Conservation (phyloP, 1,284 basidiomycete species). For the Marasmius fiardii region DNA sequence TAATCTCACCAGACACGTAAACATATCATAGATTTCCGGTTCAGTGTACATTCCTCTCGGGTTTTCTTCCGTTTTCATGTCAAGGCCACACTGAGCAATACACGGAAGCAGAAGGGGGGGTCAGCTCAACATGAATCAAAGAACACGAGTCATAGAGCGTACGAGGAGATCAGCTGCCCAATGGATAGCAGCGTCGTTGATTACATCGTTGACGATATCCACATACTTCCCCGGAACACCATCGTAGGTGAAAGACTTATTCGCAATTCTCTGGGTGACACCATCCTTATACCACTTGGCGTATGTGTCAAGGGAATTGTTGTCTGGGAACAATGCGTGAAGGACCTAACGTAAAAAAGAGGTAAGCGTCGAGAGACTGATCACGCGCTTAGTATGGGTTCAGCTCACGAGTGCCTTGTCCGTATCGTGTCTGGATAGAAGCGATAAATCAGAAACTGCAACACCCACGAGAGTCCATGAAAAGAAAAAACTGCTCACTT, state of each 20-base stretch:
- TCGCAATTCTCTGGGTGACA: conserved; percentile 23
- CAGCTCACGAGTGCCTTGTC: conserved; percentile 20
- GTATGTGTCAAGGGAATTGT: conserved; percentile 27
- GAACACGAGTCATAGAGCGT: conserved; percentile 14
- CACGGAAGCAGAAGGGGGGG: not conserved
- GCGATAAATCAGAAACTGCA: not conserved
- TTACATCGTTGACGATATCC: conserved; percentile 61
- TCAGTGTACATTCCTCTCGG: conserved; percentile 51
- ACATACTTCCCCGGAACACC: conserved; percentile 41
- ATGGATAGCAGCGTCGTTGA: conserved; percentile 50
- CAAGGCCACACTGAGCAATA: conserved; percentile 43
- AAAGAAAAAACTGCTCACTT: conserved; percentile 19
- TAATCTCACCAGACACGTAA: conserved; percentile 36
- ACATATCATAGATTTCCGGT: conserved; percentile 50
- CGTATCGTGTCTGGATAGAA: conserved; percentile 17
- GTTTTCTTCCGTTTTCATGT: conserved; percentile 55
- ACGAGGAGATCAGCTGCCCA: conserved; percentile 53
- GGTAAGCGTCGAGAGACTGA: not conserved
- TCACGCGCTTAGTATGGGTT: not conserved
- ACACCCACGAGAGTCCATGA: not conserved
- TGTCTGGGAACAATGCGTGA: conserved; percentile 33
- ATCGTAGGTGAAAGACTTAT: conserved; percentile 28
- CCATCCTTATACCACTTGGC: conserved; percentile 27
- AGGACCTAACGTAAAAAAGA: conserved; percentile 15
- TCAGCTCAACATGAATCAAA: not conserved